Evolutionary conservation across 2,329 filamentous ascomycete genomes (phyloP), one percentile per base, ranked within the genome.

Genomic region (Stagonosporopsis chrysanthemi): DNA sequence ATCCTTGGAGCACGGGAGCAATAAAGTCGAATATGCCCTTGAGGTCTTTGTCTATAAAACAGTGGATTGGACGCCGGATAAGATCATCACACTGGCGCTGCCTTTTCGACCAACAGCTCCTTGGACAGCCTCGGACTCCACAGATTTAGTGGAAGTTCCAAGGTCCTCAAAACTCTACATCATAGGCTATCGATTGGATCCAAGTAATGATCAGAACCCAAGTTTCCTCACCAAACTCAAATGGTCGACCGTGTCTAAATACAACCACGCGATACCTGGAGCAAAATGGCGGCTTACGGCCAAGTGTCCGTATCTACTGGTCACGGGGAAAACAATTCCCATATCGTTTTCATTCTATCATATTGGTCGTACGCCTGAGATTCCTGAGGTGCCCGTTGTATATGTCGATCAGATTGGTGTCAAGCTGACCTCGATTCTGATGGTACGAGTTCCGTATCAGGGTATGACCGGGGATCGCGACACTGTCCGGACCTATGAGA

Each of bases 161-260:
- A 31, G 19, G 5, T 3, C 6, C 12, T 6, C 26, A 6, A 8
- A 22, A 22, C 17, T 44, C 17, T 19, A 2, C 2, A 44, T 44
- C 4, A 23, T 7, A 24, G 14, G 33, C 7, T 33, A 52, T 24
- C 40, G 35, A 4, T 17, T 52, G 28, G 31, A 52, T 7, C 42
- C 41, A 2, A 9, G 19, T 3, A 46, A 33, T 3, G 19, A 29
- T 2, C 42, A 31, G 4, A 23, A 52, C 19, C 50, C 50, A 15
- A 23, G 19, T n/a, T 6, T 14, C 9, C 31, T 52, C n/a, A 44
- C 48, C n/a, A 52, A 38, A n/a, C 23, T 52, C 29, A 52, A 44
- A 12, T 52, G 48, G 48, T 38, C 31, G 6, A 36, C 47, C 1
- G 7, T 29, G n/a, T 38, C 31, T 12, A 52, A 52, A 39, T 43